These are phyloP conservation scores for Galerina sulciceps DNA, from an alignment of 768 basidiomycete genomes.

Conservation along the genomic window DNA sequence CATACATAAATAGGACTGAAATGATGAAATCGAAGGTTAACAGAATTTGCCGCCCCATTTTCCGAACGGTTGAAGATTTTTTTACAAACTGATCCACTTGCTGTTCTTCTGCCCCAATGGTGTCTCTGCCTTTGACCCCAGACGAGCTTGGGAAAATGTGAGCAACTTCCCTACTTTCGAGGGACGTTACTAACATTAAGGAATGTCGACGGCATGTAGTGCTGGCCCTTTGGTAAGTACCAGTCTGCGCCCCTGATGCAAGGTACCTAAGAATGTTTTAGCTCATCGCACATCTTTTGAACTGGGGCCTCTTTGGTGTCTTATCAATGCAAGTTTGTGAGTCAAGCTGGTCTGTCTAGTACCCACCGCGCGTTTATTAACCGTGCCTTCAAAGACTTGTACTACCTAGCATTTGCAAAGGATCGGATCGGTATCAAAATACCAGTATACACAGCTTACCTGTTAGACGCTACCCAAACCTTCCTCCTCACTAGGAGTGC, in stretches of 20 bases:
- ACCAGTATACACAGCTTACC: constrained; percentile 16
- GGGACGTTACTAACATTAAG: neutral
- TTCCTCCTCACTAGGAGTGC: constrained; percentile 21
- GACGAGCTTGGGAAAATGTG: constrained; percentile 7
- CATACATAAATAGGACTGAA: no score
- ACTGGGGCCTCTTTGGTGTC: constrained; percentile 24
- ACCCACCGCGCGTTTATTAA: neutral
- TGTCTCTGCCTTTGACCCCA: neutral
- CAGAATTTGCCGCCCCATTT: no score
- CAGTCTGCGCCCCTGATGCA: no score
- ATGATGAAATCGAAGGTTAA: no score
- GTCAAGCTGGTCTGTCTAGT: constrained; percentile 4
- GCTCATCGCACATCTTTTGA: constrained; percentile 21
- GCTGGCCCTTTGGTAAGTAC: constrained; percentile 17
- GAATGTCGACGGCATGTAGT: neutral
- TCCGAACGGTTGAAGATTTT: no score
- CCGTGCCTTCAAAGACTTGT: constrained; percentile 15
- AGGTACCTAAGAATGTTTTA: neutral
- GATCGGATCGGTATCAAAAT: constrained; percentile 15
- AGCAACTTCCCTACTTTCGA: neutral
- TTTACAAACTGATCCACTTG: no score
- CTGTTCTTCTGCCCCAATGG: no score
- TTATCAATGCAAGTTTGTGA: constrained; percentile 28
- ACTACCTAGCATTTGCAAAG: constrained; percentile 26
- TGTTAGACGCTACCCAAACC: constrained; percentile 19